A percentile compares a stretch with the other conserved stretches of the same genome.
phyloP scores from a whole-genome alignment of 192 early-diverging fungal species.

The Podila clonocystis region DNA sequence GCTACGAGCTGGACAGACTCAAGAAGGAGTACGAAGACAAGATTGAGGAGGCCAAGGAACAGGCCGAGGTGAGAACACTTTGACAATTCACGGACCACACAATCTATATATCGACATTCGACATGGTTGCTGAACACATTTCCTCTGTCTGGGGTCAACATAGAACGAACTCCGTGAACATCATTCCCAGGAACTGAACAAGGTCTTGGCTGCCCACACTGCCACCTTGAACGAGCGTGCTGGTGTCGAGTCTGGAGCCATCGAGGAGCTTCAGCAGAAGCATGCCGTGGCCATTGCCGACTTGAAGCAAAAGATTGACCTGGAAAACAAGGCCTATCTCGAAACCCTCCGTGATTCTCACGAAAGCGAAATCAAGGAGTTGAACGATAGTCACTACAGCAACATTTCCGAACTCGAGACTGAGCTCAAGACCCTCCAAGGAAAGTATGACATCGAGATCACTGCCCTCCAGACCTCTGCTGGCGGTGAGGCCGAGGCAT shows the following conservation, averaged over 20 bases:
- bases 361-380: conserved; percentile 23
- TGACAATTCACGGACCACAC: not conserved
- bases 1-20: conserved; percentile 24
- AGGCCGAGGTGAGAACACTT: conserved; percentile 18
- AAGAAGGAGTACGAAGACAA: conserved; percentile 26
- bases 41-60: conserved; percentile 46
- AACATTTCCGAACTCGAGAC: conserved; percentile 25
- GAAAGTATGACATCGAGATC: conserved; percentile 36
- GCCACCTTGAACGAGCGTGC: conserved; percentile 40
- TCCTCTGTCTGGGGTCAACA: not conserved
- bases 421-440: conserved; percentile 31
- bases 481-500: conserved; percentile 13
- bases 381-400: conserved; percentile 22
- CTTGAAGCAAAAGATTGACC: conserved; percentile 35
- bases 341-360: conserved; percentile 26
- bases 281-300: conserved; percentile 36
- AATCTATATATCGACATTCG: too few relatives aligned
- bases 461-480: not conserved
- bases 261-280: conserved; percentile 36
- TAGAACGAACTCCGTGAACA: conserved; percentile 32
- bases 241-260: conserved; percentile 39
- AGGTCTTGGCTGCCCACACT: conserved; percentile 35
- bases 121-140: too few relatives aligned
- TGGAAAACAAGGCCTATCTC: conserved; percentile 27
- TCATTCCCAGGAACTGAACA: conserved; percentile 27